Base-by-base conservation (phyloP, 768 basidiomycete species). In the Leccinellum albellum region DNA sequence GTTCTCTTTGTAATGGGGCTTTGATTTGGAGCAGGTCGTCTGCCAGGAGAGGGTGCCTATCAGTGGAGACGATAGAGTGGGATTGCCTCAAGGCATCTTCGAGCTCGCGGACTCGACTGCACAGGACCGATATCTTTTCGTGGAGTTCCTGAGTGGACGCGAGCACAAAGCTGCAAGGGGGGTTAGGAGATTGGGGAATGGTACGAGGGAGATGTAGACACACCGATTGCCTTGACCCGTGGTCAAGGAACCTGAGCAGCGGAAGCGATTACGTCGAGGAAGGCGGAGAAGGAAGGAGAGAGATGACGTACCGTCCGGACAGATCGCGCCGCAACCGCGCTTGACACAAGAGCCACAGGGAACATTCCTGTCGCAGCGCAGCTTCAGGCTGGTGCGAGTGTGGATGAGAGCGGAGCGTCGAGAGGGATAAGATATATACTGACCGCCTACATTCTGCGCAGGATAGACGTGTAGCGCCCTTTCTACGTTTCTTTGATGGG, bases 161-260 rank as follows among this genome's bases (percentile, higher is more conserved):
- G 28, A 91, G 81, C 1, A 91, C 88, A 64, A 91, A 91, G 21
- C 88, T 88, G 61, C 2, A 58, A 54, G 9, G 3, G 50, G 26
- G 49, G 32, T 5, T 33, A 62, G 60, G 42, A 23, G 48, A 6
- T 45, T 21, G 14, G 42, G n/a, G 53, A 9, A 17, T n/a, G 45
- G 21, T 0, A 15, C 24, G 51, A 50, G 50, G 0, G 37, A 2
- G 31, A 20, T 26, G 32, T 53, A 59, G 29, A 65, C 75, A 49
- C 62, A 87, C 88, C 87, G 82, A 77, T 89, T 90, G 15, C 89
- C 89, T 70, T 89, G 86, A 8, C 89, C 89, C 48, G 89, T 91
- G 10, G 88, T 90, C 46, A 91, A 74, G 12, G 88, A 89, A 51
- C 88, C 88, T 89, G 76, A 28, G 14, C 31, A 23, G 46, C 57